Evolutionary conservation across 805 yeast genomes (phyloP), one percentile per base, ranked within the genome.

Genomic region (Wickerhamiella spandovensis): DNA sequence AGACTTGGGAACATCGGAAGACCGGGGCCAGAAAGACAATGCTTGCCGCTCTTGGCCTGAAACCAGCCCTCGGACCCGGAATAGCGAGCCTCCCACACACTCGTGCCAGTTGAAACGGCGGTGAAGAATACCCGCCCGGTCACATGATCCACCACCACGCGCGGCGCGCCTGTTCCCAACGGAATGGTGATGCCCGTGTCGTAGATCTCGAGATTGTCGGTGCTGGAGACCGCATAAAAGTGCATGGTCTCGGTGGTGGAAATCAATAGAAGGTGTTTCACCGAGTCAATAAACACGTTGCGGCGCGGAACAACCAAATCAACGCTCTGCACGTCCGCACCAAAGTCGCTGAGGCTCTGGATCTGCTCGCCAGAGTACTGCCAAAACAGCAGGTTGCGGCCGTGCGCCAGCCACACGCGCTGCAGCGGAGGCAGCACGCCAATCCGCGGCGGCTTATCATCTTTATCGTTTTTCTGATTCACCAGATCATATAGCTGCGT

Each of bases 21-120:
- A 42, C 81, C 64, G 0, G 72, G 80, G 66, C 78, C 79, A 43
- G 97, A 87, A 50, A 85, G 73, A 63, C 97, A 87, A 41, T 82
- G 78, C 64, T 88, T 88, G 58, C 78, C 79, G 61, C 95, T 84
- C 58, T 81, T 84, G 60, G 84, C 82, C 54, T 81, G 78, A 63
- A 87, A 87, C 85, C 95, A 90, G 49, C 85, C 82, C 46, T 87
- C 92, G 23, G 83, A 76, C 56, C 81, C 83, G 5, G 89, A 76
- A 63, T 92, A 92, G 52, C 78, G 81, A 49, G 92, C 70, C 61
- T 86, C 90, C 95, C 96, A 92, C 43, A 92, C 72, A 57, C 89
- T 79, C 18, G 61, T 47, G 1, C 88, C 90, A 56, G 84, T 87
- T 20, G 81, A 78, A 41, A 74, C 75, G n/a, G 95, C 94, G 8